Percentiles rank a stretch among this genome's conserved stretches.
Conservation (phyloP, 208 protist species). For the Wallacemonas sp. region DNA sequence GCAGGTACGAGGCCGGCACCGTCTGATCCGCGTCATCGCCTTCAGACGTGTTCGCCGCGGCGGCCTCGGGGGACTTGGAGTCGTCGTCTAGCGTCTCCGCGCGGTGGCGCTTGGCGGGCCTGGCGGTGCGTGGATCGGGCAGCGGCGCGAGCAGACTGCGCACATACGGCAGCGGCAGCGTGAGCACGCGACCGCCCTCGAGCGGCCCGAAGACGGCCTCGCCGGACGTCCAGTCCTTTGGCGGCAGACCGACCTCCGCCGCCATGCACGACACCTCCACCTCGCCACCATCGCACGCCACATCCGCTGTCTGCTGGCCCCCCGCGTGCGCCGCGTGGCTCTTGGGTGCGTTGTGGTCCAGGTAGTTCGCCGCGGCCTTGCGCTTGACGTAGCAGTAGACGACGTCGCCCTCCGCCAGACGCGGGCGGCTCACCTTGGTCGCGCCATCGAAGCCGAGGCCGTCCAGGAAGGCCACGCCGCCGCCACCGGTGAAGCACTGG, state of each 20-base stretch:
- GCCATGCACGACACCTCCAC: slow-evolving; percentile 78
- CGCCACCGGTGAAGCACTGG: slow-evolving; percentile 61
- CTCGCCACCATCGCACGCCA: slow-evolving; percentile 25
- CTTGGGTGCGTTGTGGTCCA: slow-evolving; percentile 13
- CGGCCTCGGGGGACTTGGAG: not conserved
- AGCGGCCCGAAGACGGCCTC: slow-evolving; percentile 81
- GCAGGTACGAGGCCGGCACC: slow-evolving; percentile 57
- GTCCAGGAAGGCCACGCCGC: slow-evolving; percentile 57
- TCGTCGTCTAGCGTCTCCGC: slow-evolving; percentile 4
- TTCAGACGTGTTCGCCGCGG: not conserved
- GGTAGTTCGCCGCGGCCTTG: slow-evolving; percentile 21
- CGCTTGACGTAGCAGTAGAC: slow-evolving; percentile 78
- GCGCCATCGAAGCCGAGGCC: slow-evolving; percentile 84
- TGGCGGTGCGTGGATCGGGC: slow-evolving; percentile 1
- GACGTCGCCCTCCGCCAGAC: slow-evolving; percentile 68
- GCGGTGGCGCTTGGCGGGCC: slow-evolving; percentile 19
- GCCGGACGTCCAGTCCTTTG: slow-evolving; percentile 84
- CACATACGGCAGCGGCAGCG: slow-evolving; percentile 65
- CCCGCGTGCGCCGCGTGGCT: not conserved
- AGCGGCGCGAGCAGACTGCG: slow-evolving; percentile 53
- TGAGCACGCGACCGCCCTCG: slow-evolving; percentile 61
- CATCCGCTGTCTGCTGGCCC: not conserved
- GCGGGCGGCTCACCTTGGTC: slow-evolving; percentile 75
- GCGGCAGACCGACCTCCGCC: slow-evolving; percentile 61
- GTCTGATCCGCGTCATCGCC: slow-evolving; percentile 9